Base-by-base conservation (phyloP, 78 protist genomes). In the Cavenderia fasciculata region DNA sequence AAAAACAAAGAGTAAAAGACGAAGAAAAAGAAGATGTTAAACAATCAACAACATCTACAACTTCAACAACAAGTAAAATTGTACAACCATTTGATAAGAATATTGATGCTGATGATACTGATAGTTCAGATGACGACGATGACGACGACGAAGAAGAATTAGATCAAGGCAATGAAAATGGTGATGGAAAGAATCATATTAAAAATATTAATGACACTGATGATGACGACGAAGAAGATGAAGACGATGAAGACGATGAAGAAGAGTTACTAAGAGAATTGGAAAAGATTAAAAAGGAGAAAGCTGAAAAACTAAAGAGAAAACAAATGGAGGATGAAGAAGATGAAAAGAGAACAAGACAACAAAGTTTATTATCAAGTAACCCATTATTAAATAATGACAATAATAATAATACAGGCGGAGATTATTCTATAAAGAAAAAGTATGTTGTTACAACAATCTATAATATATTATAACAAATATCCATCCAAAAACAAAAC, bases 71-170 rank as follows among this genome's bases (percentile, higher is more conserved):
- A 23, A 65, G 66, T 2, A 31, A 38, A 51, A 18, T 70, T 41
- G 52, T 10, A 52, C 18, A 4, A 27, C n/a, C n/a, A 34, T 59
- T 31, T 23, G 44, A 29, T 46, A 82, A 68, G 62, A 71, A 71
- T 56, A 82, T 82, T 27, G 89, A 82, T 31, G 89, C 57, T 12
- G 89, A 82, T 68, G 89, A 82, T 40, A 82, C 89, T 5, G 89
- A 82, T 56, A 68, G 72, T n/a, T 25, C 46, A 11, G 87, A 75
- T 57, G 70, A 61, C 46, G 78, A 71, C 31, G 76, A 69, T 46
- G 10, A 47, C 18, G 41, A 59, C 12, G 59, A 74, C 21, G 25
- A 36, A 7, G 40, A 36, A n/a, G 6, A 66, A n/a, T 12, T 43
- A 14, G 19, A 46, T 41, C 49, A 65, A 18, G 19, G 41, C 38